phyloP scores from a whole-genome alignment of 2,329 filamentous ascomycete species.

The Neonectria punicea region DNA sequence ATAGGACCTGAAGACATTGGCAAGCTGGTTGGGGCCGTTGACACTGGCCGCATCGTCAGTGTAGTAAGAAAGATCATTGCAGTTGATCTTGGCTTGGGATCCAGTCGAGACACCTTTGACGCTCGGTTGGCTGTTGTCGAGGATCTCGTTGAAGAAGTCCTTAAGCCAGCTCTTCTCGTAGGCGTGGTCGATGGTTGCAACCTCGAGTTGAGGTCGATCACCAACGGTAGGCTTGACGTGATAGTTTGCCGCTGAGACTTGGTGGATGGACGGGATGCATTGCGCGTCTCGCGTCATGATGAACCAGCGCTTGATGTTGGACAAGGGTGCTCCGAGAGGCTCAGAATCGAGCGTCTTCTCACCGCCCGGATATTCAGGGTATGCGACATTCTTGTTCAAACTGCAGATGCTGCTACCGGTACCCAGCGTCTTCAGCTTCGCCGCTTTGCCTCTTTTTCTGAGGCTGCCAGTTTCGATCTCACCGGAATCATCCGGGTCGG shows the following conservation, averaged over 20 bases:
- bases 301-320: constrained; percentile 10
- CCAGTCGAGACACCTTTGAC: neutral
- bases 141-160: constrained; percentile 15
- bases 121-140: neutral
- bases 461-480: neutral
- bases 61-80: constrained; percentile 17
- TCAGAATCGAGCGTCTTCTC: neutral
- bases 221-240: neutral
- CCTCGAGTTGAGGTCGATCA: too few species aligned
- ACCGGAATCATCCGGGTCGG: neutral
- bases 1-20: constrained; percentile 11
- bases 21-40: neutral
- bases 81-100: constrained; percentile 14
- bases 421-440: neutral
- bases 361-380: constrained; percentile 3
- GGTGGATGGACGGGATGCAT: neutral
- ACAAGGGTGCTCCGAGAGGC: neutral
- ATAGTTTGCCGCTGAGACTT: neutral
- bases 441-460: neutral
- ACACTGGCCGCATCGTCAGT: neutral
- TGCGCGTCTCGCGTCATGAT: neutral
- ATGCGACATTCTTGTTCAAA: too few species aligned
- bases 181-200: constrained; percentile 20
- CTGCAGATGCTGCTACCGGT: too few species aligned
- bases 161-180: constrained; percentile 29